phyloP scores from a whole-genome alignment of 257 asterid genomes.

The Salvia rosmarinus region DNA sequence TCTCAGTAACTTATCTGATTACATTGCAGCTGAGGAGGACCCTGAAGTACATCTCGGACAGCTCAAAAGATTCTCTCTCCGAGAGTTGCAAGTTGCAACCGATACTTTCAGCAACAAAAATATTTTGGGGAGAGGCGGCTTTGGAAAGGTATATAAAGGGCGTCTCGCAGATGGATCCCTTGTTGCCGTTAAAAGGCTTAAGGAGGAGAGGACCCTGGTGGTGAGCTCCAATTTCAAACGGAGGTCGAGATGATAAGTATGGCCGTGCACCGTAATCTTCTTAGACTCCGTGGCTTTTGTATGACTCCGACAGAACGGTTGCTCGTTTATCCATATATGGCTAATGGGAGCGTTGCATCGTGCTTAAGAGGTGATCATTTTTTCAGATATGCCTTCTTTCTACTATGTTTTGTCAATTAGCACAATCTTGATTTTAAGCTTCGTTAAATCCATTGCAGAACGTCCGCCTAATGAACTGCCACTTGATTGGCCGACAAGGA shows the following conservation, averaged over 20 bases:
- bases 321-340: constrained; percentile 66
- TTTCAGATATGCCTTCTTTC: not conserved
- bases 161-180: constrained; percentile 53
- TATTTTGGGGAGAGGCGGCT: constrained; percentile 58
- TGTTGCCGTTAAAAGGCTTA: constrained; percentile 59
- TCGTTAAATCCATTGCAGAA: constrained; percentile 37
- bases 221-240: constrained; percentile 61
- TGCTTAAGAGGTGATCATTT: constrained; percentile 53
- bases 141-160: constrained; percentile 58
- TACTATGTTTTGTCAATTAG: not conserved
- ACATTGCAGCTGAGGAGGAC: constrained; percentile 55
- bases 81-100: constrained; percentile 62
- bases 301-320: constrained; percentile 64
- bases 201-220: constrained; percentile 64
- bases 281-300: constrained; percentile 57
- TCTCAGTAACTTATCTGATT: constrained; percentile 15
- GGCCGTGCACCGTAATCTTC: constrained; percentile 68
- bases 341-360: constrained; percentile 64
- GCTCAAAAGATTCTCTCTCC: constrained; percentile 59
- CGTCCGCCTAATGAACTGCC: constrained; percentile 55
- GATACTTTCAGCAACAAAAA: constrained; percentile 58
- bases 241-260: constrained; percentile 60
- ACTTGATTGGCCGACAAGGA: constrained; percentile 59
- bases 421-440: not conserved
- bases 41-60: constrained; percentile 63